Conservation (phyloP, 768 basidiomycete species). For the Coprinellus aureogranulatus region DNA sequence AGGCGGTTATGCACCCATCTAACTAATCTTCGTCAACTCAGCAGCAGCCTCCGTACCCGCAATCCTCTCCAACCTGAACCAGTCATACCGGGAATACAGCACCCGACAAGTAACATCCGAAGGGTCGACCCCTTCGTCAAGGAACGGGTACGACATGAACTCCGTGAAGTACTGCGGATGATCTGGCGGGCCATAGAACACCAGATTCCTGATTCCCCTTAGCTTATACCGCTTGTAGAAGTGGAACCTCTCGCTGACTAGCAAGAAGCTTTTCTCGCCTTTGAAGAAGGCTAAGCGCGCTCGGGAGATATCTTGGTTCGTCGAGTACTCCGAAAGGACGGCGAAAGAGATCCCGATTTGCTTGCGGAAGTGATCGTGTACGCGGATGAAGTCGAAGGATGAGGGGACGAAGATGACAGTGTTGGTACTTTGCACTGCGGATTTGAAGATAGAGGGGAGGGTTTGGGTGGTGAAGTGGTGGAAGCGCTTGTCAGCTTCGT, state of each 20-base stretch:
- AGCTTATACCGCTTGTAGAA: conserved; percentile 92
- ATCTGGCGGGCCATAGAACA: conserved; percentile 91
- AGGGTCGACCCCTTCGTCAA: conserved; percentile 83
- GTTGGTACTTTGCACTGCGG: conserved; percentile 88
- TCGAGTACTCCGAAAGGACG: conserved; percentile 94
- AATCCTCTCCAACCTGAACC: conserved; percentile 84
- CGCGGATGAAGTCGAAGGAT: conserved; percentile 92
- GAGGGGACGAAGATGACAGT: conserved; percentile 90
- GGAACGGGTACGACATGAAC: conserved; percentile 84
- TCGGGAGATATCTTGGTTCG: conserved; percentile 90
- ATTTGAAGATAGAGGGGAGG: conserved; percentile 80
- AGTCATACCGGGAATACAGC: conserved; percentile 86
- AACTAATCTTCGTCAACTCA: conserved; percentile 37
- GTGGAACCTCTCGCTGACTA: conserved; percentile 97
- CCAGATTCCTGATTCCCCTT: conserved; percentile 85
- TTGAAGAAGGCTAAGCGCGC: conserved; percentile 91
- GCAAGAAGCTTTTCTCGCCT: conserved; percentile 79
- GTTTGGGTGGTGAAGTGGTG: conserved; percentile 83
- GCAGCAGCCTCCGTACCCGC: conserved; percentile 52
- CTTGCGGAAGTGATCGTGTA: conserved; percentile 85
- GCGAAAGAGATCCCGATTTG: conserved; percentile 66
- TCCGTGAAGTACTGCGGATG: conserved; percentile 93
- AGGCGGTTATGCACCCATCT: no score
- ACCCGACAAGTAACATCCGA: conserved; percentile 81
- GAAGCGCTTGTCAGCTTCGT: conserved; percentile 86